A percentile compares a stretch with the other conserved stretches of the same genome.
These are phyloP conservation scores for Elongisporangium undulatum DNA, from an alignment of 352 stramenopile species.

Conservation along the genomic window DNA sequence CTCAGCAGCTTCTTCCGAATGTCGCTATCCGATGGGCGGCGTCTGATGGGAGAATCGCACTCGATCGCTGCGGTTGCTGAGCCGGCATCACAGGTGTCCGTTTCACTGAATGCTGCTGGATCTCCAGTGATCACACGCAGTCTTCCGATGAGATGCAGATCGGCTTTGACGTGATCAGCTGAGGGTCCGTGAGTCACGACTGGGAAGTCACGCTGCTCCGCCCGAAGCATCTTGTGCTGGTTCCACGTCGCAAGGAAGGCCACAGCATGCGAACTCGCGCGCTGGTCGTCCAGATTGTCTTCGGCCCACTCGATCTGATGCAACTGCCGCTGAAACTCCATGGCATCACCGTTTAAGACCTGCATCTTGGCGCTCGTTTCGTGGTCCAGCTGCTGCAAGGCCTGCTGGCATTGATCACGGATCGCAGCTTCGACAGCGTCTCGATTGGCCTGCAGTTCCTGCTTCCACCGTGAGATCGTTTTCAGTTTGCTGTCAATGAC, in stretches of 20 bases:
- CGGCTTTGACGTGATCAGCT: conserved; percentile 51
- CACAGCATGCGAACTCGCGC: conserved; percentile 30
- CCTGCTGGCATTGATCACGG: conserved; percentile 40
- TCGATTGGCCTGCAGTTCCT: conserved; percentile 33
- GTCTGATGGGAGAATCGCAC: conserved; percentile 2
- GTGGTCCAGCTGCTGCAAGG: conserved; percentile 37
- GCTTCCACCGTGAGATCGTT: conserved; percentile 27
- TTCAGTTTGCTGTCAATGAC: conserved; percentile 59
- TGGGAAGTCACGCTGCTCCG: conserved; percentile 66
- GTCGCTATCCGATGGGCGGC: conserved; percentile 17
- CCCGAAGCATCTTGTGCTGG: conserved; percentile 59
- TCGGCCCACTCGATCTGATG: conserved; percentile 78
- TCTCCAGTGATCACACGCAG: conserved; percentile 34
- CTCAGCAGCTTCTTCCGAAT: conserved; percentile 31
- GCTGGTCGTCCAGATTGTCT: conserved; percentile 45
- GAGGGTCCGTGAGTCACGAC: conserved; percentile 13
- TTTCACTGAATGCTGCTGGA: conserved; percentile 4
- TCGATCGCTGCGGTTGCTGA: neutral
- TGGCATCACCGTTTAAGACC: conserved; percentile 45
- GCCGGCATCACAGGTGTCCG: conserved; percentile 8
- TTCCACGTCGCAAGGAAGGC: conserved; percentile 67
- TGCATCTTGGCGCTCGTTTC: conserved; percentile 37
- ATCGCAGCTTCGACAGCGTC: conserved; percentile 44
- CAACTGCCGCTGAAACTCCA: conserved; percentile 58
- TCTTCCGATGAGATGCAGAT: conserved; percentile 54